phyloP scores from a whole-genome alignment of 1,284 basidiomycete genomes.

The Boletellus dicymbophilus region DNA sequence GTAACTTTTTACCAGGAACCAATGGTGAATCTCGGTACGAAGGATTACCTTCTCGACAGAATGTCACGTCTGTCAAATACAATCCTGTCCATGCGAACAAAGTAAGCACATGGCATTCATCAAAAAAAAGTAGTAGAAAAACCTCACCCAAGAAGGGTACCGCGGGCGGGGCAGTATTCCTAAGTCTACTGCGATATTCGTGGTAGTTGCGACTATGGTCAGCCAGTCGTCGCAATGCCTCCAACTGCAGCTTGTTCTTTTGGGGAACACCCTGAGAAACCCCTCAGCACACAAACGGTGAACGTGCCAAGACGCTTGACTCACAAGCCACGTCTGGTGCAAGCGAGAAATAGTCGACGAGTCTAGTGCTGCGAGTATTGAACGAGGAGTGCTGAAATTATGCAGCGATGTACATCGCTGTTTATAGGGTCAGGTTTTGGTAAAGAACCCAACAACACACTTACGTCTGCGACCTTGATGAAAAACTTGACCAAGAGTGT shows the following conservation, averaged over 20 bases:
- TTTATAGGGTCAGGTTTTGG: slow-evolving; percentile 23
- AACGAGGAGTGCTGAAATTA: slow-evolving; percentile 93
- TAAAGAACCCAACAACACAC: slow-evolving; percentile 36
- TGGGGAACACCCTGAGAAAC: slow-evolving; percentile 73
- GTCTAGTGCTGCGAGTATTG: slow-evolving; percentile 93
- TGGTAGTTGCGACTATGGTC: slow-evolving; percentile 93
- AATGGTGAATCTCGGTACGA: slow-evolving; percentile 80
- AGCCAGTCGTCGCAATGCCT: slow-evolving; percentile 81
- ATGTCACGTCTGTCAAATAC: slow-evolving; percentile 92
- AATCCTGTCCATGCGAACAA: slow-evolving; percentile 52
- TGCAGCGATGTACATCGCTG: slow-evolving; percentile 84
- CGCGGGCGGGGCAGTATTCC: slow-evolving; percentile 83
- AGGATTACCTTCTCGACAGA: slow-evolving; percentile 94
- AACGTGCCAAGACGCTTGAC: slow-evolving; percentile 27
- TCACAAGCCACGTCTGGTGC: slow-evolving; percentile 88
- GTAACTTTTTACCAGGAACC: slow-evolving; percentile 75
- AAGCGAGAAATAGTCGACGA: slow-evolving; percentile 92
- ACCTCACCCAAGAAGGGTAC: slow-evolving; percentile 86
- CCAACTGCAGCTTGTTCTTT: slow-evolving; percentile 83
- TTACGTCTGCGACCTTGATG: slow-evolving; percentile 92
- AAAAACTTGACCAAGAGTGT: slow-evolving; percentile 90
- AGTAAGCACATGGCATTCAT: slow-evolving; percentile 9
- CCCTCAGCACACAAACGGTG: slow-evolving; percentile 9
- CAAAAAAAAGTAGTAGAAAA: neutral
- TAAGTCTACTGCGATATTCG: slow-evolving; percentile 84